Base-by-base conservation (phyloP, 768 basidiomycete genomes). In the Daedaleopsis sinensis region DNA sequence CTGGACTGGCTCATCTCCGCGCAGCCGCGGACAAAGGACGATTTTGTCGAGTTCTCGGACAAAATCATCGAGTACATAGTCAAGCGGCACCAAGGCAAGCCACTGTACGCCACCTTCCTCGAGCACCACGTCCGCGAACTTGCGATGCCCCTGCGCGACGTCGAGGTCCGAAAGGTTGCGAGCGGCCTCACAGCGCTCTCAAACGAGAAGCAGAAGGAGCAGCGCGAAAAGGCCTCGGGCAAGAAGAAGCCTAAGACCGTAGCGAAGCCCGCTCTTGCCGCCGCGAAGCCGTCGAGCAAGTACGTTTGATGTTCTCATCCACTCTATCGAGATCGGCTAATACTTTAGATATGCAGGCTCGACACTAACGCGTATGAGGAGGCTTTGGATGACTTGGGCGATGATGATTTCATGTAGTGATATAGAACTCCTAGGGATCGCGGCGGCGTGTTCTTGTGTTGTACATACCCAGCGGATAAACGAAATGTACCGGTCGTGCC, bases 121-220 rank as follows among this genome's bases (percentile, higher is more conserved):
- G 95, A 98, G 69, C 84, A 92, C 65, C 88, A 95, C 65, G 86
- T 86, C 18, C 87, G 89, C 49, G 87, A 88, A 53, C 76, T 97
- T 16, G 88, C 90, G 0, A 75, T 79, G 60, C 86, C 93, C 6
- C 81, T 98, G 57, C 91, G 88, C 68, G 94, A 98, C 63, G 87
- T 94, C 54, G 96, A 99, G 67, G 88, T 94, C 27, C 84, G 95
- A 63, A 98, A 98, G 72, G 92, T 86, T 0, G 92, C 94, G 0
- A 90, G 87, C 52, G 87, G 80, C 4, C 78, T 99, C 57, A 93
- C 92, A 16, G 89, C 91, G 3, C 80, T 98, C 7, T 91, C 94
- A 52, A 98, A 96, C 70, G 94, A 96, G 79, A 99, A 98, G 78
- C 93, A 96, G 77, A 92, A 87, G 76, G 93, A 93, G 71, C 87